These are phyloP conservation scores for Diaporthe vexans DNA, from an alignment of 2,329 filamentous ascomycete species.

Conservation along the genomic window DNA sequence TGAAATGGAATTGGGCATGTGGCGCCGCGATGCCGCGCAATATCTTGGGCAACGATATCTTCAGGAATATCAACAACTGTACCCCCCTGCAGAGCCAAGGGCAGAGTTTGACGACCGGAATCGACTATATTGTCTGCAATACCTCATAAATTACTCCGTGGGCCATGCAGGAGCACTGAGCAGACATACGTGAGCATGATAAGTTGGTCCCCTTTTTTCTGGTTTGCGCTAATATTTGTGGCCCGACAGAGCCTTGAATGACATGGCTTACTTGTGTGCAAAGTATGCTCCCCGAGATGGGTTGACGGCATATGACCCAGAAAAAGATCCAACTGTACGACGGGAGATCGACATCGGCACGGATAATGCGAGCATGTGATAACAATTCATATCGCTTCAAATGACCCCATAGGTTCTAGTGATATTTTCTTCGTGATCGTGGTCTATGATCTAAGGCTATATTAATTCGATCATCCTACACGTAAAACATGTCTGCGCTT, in stretches of 20 bases:
- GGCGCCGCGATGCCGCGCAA: not conserved
- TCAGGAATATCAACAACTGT: not conserved
- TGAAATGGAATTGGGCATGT: conserved; percentile 7
- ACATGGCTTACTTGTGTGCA: not conserved
- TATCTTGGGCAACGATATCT: not conserved
- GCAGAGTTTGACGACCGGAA: not conserved
- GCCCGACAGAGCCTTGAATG: not conserved
- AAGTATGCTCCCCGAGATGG: not conserved
- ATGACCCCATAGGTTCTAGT: too few relatives aligned
- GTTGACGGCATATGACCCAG: not conserved
- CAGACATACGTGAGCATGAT: not conserved
- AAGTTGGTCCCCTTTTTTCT: too few relatives aligned
- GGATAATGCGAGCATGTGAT: not conserved
- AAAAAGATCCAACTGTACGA: not conserved
- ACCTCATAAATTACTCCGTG: not conserved
- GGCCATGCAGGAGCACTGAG: not conserved
- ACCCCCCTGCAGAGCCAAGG: rapidly evolving
- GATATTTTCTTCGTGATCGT: too few relatives aligned
- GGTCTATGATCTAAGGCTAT: too few relatives aligned
- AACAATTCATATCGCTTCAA: too few relatives aligned
- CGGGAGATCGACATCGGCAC: not conserved
- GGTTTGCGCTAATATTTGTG: not conserved
- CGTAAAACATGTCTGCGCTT: too few relatives aligned
- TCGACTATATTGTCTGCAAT: not conserved
- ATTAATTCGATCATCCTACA: too few relatives aligned